phyloP scores from a whole-genome alignment of 108 stramenopile species.

The Discostella stelligeroides region DNA sequence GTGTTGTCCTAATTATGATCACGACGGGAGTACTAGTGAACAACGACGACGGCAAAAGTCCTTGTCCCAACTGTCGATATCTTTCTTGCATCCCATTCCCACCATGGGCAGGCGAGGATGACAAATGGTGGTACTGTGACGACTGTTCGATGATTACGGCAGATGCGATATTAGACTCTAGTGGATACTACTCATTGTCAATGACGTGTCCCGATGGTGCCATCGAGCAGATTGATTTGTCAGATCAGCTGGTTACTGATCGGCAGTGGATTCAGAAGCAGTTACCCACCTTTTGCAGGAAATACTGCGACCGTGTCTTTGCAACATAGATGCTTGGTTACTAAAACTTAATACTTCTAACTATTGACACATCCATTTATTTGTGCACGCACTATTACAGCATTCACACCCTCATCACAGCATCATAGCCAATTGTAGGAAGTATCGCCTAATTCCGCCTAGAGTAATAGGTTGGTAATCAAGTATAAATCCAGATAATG shows the following conservation, averaged over 20 bases:
- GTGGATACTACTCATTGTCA: conserved; percentile 51
- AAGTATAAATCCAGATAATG: too few relatives aligned
- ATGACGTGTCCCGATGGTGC: conserved; percentile 72
- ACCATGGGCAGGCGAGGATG: conserved; percentile 50
- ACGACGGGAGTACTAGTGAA: conserved; percentile 68
- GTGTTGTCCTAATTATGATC: conserved; percentile 66
- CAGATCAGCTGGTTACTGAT: conserved; percentile 56
- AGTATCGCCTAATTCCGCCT: too few relatives aligned
- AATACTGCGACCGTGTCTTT: conserved; percentile 66
- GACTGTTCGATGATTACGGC: conserved; percentile 67
- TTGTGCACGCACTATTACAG: too few relatives aligned
- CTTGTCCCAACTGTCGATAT: conserved; percentile 75
- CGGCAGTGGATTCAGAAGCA: conserved; percentile 52
- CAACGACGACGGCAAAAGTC: conserved; percentile 61
- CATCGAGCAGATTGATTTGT: conserved; percentile 57
- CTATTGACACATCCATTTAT: too few relatives aligned
- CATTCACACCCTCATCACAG: too few relatives aligned
- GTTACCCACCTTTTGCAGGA: conserved; percentile 62
- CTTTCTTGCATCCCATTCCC: conserved; percentile 88
- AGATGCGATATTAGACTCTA: conserved; percentile 55
- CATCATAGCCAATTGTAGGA: too few relatives aligned
- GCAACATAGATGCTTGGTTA: neutral
- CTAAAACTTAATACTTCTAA: too few relatives aligned
- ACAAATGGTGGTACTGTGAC: conserved; percentile 94
- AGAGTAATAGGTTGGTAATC: too few relatives aligned